Base-by-base conservation (phyloP, 2,329 filamentous ascomycete species). In the Magnaporthiopsis incrustans region DNA sequence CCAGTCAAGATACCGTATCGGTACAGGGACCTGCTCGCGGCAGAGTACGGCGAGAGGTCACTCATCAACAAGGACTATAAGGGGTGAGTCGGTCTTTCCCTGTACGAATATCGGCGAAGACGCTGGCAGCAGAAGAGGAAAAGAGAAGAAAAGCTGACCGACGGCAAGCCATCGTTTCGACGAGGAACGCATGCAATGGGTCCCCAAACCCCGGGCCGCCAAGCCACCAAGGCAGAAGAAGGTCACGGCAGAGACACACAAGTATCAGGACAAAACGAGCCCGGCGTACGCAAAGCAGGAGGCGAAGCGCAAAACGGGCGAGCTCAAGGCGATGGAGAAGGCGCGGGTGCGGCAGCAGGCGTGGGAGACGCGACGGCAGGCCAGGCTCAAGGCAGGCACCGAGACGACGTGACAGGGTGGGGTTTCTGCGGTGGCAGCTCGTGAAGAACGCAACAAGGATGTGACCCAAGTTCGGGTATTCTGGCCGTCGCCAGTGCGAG, bases 1-100 rank as follows among this genome's bases (percentile, higher is more conserved):
- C 77, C 81, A 0, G 88, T 83, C 59, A 86, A 86, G 74, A 86
- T 92, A 30, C 89, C 89, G 0, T 86, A 81, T 69, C 76, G 78
- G 10, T 89, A 86, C 70, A 79, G 82, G 66, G 82, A 85, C 60
- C 79, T 89, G 61, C 75, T 89, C 1, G 76, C 77, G 26, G 77
- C 82, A 12, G 85, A 89, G 69, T 89, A 89, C 67, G 75, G 81
- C 4, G 70, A 78, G 60, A 78, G 76, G 59, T 79, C 85, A 0
- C 69, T 89, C 65, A 77, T 75, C 0, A 74, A 78, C 25, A 85
- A 77, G 0, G 73, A 82, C 4, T 87, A 77, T 67, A 75, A 85
- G 66, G 77, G 77, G 84, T 87, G 32, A n/a, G 53, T 22, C 25
- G 1, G n/a, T 4, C 15, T 30, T 25, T 50, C 3, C n/a, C 18